Percentiles rank a stretch among this genome's conserved stretches.
These are phyloP conservation scores for Prunus padus DNA, from an alignment of 306 rosid species.

Conservation along the genomic window DNA sequence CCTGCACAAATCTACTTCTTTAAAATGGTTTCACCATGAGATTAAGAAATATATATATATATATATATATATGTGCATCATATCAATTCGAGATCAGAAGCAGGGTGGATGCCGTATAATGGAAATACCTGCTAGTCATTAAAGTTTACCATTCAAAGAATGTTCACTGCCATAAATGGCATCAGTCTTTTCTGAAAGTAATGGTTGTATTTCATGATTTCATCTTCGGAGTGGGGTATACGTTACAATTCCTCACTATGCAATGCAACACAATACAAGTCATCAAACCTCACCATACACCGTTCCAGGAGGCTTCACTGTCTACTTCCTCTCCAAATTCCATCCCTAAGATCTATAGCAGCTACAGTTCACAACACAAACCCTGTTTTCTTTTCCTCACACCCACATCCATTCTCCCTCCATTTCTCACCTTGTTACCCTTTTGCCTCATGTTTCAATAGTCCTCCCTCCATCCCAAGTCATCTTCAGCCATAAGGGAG, in stretches of 20 bases:
- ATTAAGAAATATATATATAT: background rate
- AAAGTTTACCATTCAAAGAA: background rate
- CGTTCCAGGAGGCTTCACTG: background rate
- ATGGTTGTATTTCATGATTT: background rate
- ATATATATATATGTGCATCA: background rate
- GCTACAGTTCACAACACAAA: background rate
- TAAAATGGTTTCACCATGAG: background rate
- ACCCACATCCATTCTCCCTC: background rate
- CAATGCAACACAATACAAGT: background rate
- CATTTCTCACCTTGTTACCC: background rate
- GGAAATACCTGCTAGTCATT: background rate
- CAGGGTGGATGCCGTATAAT: background rate
- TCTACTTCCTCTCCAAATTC: background rate
- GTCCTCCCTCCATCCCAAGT: background rate
- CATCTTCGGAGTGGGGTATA: background rate
- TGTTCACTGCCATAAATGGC: background rate
- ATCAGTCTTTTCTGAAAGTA: background rate
- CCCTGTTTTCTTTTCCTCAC: background rate
- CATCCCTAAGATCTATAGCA: background rate
- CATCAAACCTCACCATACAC: background rate
- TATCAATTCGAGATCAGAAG: background rate
- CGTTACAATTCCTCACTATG: background rate
- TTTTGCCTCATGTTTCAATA: background rate
- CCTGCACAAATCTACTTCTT: constrained; percentile 33
- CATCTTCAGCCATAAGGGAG: background rate